Conservation (phyloP, 1,284 basidiomycete species). For the Boletellus deceptivus region DNA sequence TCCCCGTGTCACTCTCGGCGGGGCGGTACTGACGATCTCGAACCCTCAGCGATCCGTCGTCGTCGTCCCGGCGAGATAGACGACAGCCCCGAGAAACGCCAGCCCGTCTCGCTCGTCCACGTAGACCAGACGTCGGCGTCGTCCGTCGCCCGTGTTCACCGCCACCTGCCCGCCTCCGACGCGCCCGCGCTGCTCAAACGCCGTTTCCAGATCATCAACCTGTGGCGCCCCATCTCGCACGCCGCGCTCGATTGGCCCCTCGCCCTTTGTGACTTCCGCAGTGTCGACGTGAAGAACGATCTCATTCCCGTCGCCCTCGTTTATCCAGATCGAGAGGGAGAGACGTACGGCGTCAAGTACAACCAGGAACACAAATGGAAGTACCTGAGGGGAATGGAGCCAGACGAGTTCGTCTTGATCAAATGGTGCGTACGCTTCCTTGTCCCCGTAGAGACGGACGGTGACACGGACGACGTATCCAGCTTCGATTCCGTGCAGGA, state of each 20-base stretch:
- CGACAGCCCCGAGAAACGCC: conserved; percentile 43
- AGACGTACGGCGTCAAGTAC: conserved; percentile 21
- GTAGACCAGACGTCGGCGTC: conserved; percentile 54
- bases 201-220: conserved; percentile 55
- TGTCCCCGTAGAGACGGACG: background rate
- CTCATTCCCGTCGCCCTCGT: conserved; percentile 35
- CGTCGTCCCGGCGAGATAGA: conserved; percentile 40
- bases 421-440: conserved; percentile 41
- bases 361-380: conserved; percentile 28
- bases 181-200: conserved; percentile 36
- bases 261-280: conserved; percentile 49
- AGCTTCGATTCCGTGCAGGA: conserved; percentile 26
- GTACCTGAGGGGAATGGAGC: conserved; percentile 34
- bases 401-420: conserved; percentile 47
- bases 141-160: conserved; percentile 47
- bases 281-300: conserved; percentile 38
- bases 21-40: background rate
- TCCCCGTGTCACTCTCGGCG: background rate
- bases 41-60: conserved; percentile 39
- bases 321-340: conserved; percentile 22
- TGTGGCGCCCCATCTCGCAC: conserved; percentile 53
- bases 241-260: conserved; percentile 49
- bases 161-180: conserved; percentile 50
- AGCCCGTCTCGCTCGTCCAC: conserved; percentile 50
- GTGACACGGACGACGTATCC: background rate